Base-by-base conservation (phyloP, 306 rosid species). In the Trifolium repens region DNA sequence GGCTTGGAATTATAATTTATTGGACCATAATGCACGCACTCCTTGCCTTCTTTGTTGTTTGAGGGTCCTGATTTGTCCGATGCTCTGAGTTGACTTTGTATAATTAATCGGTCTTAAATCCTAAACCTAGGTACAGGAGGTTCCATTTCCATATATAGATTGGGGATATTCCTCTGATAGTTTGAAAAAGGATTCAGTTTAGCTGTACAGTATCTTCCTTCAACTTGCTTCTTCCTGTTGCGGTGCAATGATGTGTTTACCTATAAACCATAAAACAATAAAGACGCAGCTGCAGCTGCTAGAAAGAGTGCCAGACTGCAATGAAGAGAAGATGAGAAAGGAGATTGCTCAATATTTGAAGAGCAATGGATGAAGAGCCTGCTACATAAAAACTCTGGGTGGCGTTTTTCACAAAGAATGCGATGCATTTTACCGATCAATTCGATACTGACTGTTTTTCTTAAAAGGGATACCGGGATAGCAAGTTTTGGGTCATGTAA, bases 1-100 rank as follows among this genome's bases (percentile, higher is more conserved):
- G 99, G 62, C 92, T 94, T 57, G 96, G 97, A 59, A 92, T 92
- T 78, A 88, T 92, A 74, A 16, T 92, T 49, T 94, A 94, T 67
- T 94, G 98, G 99, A 93, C 89, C 44, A 69, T 94, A 69, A 75
- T 94, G 87, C 99, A 94, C 22, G 86, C 92, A 32, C 96, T 94
- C 72, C 88, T 94, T 34, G 93, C 96, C 32, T 79, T 91, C 71
- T 69, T 92, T 79, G 96, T 94, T 62, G 85, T 91, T 75, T 94
- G 86, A 91, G 58, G 76, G 61, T 69, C 69, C 71, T 27, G 83
- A 85, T 87, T 85, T 79, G 24, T 63, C 50, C 43, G 61, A 71
- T 75, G 61, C 74, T 50, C 71, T 22, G 42, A 71, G 42, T 47
- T 71, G 73, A 75, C 67, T 72, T 39, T 61, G 52, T 60, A 72